Evolutionary conservation across 148 eudicot genomes (phyloP).

Genomic region (Nepenthes mirabilis): DNA sequence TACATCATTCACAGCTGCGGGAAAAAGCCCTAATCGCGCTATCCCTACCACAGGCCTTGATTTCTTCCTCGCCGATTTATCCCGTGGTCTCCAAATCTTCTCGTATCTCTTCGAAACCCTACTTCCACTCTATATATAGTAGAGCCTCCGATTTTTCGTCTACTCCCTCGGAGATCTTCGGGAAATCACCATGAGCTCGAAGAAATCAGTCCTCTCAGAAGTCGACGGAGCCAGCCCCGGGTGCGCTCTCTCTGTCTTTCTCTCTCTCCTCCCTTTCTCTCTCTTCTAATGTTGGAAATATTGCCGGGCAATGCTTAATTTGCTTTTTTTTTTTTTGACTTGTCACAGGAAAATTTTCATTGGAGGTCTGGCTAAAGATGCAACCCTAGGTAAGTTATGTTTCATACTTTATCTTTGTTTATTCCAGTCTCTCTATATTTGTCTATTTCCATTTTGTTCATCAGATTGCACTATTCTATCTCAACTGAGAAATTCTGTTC

Average conservation of each 20-base stretch:
- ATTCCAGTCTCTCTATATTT: not conserved
- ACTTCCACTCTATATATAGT: no score
- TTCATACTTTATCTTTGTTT: not conserved
- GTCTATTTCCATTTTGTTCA: not conserved
- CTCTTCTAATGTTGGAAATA: not conserved
- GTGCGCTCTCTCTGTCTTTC: not conserved
- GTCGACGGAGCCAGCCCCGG: constrained; percentile 1
- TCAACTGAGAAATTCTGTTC: not conserved
- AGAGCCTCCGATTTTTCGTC: no score
- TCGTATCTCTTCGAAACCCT: no score
- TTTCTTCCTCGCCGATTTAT: no score
- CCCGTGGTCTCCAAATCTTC: no score
- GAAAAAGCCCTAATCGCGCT: no score
- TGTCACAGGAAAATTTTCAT: constrained; percentile 23
- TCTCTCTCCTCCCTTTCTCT: not conserved
- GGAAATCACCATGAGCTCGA: not conserved
- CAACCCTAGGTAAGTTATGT: constrained; percentile 26
- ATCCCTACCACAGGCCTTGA: no score
- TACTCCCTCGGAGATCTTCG: no score
- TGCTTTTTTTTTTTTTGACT: not conserved
- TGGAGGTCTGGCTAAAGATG: constrained; percentile 42
- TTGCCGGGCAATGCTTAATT: no score
- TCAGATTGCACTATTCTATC: not conserved
- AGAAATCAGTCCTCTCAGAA: not conserved
- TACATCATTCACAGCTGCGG: no score